Percentiles rank a stretch among this genome's conserved stretches.
phyloP scores from a whole-genome alignment of 2,329 filamentous ascomycete species.

The Coleophoma crateriformis region DNA sequence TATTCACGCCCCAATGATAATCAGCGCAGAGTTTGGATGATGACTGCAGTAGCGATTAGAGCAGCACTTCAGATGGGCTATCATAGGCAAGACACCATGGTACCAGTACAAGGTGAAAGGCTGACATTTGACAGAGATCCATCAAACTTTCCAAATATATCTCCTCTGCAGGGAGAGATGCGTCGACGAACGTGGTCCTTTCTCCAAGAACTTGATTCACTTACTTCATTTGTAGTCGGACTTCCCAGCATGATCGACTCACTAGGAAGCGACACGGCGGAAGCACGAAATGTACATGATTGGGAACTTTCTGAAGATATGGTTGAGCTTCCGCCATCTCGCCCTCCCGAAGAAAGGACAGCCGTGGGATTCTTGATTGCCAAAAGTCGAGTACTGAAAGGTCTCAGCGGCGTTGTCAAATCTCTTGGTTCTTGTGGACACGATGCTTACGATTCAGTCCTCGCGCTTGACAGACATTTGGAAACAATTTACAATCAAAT shows the following conservation, averaged over 20 bases:
- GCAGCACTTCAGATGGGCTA: conserved; percentile 47
- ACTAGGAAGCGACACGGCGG: conserved; percentile 65
- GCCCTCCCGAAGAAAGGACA: conserved; percentile 64
- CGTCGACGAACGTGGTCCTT: conserved; percentile 58
- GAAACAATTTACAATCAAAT: conserved; percentile 56
- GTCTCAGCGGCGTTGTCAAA: conserved; percentile 66
- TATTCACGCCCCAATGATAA: conserved; percentile 66
- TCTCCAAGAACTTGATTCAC: conserved; percentile 63
- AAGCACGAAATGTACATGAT: conserved; percentile 72
- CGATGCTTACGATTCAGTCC: conserved; percentile 55
- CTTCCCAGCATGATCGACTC: conserved; percentile 59
- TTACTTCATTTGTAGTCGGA: conserved; percentile 66
- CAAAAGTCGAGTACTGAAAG: conserved; percentile 60
- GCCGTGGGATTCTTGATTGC: conserved; percentile 72
- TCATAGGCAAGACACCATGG: conserved; percentile 36
- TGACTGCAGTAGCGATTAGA: conserved; percentile 45
- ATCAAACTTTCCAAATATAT: conserved; percentile 60
- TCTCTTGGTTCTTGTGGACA: conserved; percentile 43
- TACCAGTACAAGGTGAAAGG: conserved; percentile 34
- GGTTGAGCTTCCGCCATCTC: conserved; percentile 57
- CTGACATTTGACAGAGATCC: conserved; percentile 75
- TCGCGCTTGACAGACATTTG: conserved; percentile 54
- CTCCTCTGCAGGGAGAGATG: conserved; percentile 52
- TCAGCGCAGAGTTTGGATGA: conserved; percentile 44
- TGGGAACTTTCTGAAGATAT: conserved; percentile 67